phyloP scores from a whole-genome alignment of 2,329 filamentous ascomycete genomes.

The Epichloe scottii region DNA sequence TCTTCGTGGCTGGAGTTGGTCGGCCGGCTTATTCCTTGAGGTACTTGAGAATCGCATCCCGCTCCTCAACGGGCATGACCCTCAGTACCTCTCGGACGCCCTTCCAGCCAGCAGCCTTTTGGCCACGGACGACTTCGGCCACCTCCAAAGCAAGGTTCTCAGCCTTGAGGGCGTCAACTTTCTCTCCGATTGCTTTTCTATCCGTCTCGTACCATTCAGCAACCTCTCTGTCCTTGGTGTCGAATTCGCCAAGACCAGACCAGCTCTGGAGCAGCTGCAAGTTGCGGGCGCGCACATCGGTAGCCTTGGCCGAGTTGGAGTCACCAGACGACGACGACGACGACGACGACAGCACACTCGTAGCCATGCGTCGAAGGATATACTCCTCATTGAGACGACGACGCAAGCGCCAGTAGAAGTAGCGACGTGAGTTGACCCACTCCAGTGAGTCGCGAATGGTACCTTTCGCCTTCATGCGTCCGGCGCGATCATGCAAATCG shows the following conservation, averaged over 20 bases:
- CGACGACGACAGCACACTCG: conserved; percentile 20
- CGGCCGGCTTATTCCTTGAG: conserved; percentile 29
- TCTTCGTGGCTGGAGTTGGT: not conserved
- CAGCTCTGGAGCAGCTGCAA: conserved; percentile 70
- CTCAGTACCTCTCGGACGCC: conserved; percentile 76
- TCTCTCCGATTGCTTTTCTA: conserved; percentile 66
- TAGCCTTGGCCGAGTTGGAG: conserved; percentile 27
- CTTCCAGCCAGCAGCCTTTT: conserved; percentile 61
- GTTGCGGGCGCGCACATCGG: conserved; percentile 50
- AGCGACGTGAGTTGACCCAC: conserved; percentile 83
- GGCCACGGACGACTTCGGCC: conserved; percentile 29
- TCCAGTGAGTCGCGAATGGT: conserved; percentile 73
- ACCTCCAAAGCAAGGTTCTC: conserved; percentile 47
- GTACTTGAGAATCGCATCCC: conserved; percentile 64
- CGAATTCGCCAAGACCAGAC: conserved; percentile 67
- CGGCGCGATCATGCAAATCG: conserved; percentile 90
- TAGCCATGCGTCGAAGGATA: conserved; percentile 78
- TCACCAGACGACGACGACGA: conserved; percentile 12
- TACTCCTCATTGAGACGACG: conserved; percentile 95
- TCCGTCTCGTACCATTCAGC: conserved; percentile 96
- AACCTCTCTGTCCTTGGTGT: conserved; percentile 67
- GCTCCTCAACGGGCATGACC: conserved; percentile 79
- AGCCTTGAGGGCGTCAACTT: conserved; percentile 72
- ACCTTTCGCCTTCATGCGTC: conserved; percentile 97
- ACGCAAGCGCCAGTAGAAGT: conserved; percentile 99